A percentile compares a stretch with the other conserved stretches of the same genome.
These are phyloP conservation scores for Camellia lanceoleosa DNA, from an alignment of 148 eudicot genomes.

Conservation along the genomic window DNA sequence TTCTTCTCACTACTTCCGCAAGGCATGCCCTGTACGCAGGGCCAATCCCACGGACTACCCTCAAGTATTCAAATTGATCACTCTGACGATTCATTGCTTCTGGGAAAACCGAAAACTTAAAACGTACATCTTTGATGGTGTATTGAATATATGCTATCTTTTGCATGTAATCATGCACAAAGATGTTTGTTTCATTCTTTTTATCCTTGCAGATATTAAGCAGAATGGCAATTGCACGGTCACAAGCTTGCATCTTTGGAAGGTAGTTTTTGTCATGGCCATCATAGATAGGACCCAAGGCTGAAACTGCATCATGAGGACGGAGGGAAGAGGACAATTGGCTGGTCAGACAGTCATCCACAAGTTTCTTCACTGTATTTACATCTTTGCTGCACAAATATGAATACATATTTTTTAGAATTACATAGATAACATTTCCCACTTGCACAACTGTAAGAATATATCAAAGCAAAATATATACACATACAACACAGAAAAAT, in stretches of 20 bases:
- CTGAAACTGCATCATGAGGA: constrained; percentile 98
- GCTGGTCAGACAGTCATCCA: constrained; percentile 64
- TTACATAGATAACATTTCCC: too few species aligned
- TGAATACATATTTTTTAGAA: neutral
- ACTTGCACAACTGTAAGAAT: neutral
- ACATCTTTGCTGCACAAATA: constrained; percentile 76
- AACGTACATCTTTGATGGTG: constrained; percentile 77
- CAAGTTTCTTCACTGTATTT: constrained; percentile 67
- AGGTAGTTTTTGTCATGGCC: constrained; percentile 78
- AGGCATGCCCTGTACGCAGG: constrained; percentile 89
- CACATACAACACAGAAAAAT: neutral
- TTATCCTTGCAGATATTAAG: constrained; percentile 59
- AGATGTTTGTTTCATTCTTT: constrained; percentile 81
- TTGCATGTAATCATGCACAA: constrained; percentile 93
- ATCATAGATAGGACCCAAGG: constrained; percentile 92
- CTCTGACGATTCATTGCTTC: constrained; percentile 91
- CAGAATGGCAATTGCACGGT: constrained; percentile 58
- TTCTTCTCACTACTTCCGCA: constrained; percentile 90
- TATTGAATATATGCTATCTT: constrained; percentile 87
- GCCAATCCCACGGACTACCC: constrained; percentile 72
- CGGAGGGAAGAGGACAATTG: constrained; percentile 72
- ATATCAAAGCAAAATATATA: neutral
- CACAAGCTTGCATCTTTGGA: constrained; percentile 80
- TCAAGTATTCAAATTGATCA: constrained; percentile 73
- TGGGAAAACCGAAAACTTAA: constrained; percentile 82